Evolutionary conservation across 306 rosid genomes (phyloP).

Genomic region (Vigna unguiculata): DNA sequence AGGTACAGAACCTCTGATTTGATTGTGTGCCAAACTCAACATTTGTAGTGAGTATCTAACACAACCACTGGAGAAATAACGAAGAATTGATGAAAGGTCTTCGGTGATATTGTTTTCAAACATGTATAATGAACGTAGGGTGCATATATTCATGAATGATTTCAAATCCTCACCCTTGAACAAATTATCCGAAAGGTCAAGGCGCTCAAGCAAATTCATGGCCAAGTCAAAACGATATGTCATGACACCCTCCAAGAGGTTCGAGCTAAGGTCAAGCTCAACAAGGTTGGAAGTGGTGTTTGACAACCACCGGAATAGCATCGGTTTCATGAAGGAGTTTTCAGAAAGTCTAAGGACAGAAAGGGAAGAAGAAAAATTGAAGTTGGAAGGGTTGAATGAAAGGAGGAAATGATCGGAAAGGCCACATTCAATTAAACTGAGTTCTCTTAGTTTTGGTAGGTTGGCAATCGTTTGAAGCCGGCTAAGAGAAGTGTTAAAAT

Average conservation of each 20-base stretch:
- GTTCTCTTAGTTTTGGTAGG: background rate
- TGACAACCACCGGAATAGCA: constrained; percentile 39
- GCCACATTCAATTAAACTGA: no score
- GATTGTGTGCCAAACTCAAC: background rate
- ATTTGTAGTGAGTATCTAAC: constrained; percentile 31
- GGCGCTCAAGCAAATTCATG: no score
- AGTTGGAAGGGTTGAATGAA: background rate
- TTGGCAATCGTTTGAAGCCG: constrained; percentile 26
- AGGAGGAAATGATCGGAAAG: background rate
- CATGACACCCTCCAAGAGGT: no score
- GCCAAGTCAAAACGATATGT: no score
- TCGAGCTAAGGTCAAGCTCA: background rate
- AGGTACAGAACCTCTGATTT: constrained; percentile 16
- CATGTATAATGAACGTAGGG: no score
- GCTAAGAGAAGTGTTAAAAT: constrained; percentile 10
- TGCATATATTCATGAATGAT: no score
- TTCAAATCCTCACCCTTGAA: no score
- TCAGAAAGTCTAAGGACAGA: background rate
- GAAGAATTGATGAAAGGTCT: no score
- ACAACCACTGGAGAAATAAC: constrained; percentile 5
- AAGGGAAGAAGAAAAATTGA: constrained; percentile 40
- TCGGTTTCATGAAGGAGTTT: constrained; percentile 22
- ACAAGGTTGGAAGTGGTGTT: background rate
- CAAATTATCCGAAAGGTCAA: no score
- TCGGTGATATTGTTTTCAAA: no score